Conservation (phyloP, 2,329 filamentous ascomycete genomes). For the Raffaelea ambrosiae region DNA sequence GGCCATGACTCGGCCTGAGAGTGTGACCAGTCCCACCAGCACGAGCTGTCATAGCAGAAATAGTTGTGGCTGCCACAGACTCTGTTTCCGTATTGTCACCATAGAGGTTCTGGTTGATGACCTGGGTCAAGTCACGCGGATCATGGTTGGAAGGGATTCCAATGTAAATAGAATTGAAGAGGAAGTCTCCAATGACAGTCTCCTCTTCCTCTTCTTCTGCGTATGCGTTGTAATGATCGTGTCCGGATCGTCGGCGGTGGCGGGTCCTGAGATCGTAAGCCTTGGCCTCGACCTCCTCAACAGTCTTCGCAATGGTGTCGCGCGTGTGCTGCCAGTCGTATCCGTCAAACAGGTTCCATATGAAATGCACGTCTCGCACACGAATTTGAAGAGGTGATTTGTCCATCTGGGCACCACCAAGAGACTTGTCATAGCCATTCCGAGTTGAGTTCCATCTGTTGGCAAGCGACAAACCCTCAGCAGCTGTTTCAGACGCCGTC, state of each 20-base stretch:
- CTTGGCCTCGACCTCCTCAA: constrained; percentile 77
- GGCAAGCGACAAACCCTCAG: constrained; percentile 6
- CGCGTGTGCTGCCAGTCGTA: constrained; percentile 92
- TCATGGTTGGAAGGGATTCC: constrained; percentile 82
- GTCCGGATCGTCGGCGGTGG: constrained; percentile 44
- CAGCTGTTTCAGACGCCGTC: constrained; percentile 50
- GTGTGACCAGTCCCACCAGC: constrained; percentile 25
- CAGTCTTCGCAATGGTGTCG: constrained; percentile 76
- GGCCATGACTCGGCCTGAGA: constrained; percentile 1
- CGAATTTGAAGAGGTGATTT: constrained; percentile 66
- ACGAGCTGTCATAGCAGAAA: constrained; percentile 45
- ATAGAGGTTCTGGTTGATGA: constrained; percentile 83
- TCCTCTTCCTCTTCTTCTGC: constrained; percentile 68
- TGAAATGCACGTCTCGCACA: constrained; percentile 80
- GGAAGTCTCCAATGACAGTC: constrained; percentile 82
- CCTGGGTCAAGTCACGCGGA: constrained; percentile 68
- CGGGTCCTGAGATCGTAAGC: constrained; percentile 65
- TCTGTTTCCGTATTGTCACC: constrained; percentile 68
- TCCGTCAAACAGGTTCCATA: constrained; percentile 97
- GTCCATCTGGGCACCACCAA: constrained; percentile 14
- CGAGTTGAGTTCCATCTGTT: constrained; percentile 73
- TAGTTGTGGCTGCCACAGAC: constrained; percentile 58
- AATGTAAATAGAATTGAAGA: constrained; percentile 99
- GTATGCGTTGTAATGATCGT: constrained; percentile 26
- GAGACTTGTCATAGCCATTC: constrained; percentile 62